Evolutionary conservation across 2,329 filamentous ascomycete genomes (phyloP).

Genomic region (Aureobasidium sp.): DNA sequence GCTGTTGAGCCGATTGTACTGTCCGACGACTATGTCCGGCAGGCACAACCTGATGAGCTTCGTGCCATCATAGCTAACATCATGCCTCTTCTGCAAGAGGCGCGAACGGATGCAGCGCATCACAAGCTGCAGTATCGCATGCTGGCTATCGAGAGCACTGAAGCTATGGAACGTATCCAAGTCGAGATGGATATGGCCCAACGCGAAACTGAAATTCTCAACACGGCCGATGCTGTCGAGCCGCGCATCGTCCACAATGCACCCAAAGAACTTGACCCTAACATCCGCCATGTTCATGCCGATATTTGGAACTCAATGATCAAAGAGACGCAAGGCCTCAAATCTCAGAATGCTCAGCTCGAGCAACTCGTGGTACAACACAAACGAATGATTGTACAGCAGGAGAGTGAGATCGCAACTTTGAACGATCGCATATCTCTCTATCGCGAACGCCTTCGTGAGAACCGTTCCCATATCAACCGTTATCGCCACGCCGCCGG

Average conservation of each 20-base stretch:
- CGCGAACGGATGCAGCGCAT: slow-evolving; percentile 79
- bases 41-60: slow-evolving; percentile 46
- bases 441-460: slow-evolving; percentile 74
- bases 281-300: slow-evolving; percentile 33
- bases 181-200: slow-evolving; percentile 92
- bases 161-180: slow-evolving; percentile 76
- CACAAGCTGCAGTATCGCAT: slow-evolving; percentile 86
- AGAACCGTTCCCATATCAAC: slow-evolving; percentile 83
- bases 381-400: slow-evolving; percentile 70
- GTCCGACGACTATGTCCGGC: slow-evolving; percentile 45
- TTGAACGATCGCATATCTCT: slow-evolving; percentile 70
- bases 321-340: slow-evolving; percentile 51
- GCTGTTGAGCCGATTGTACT: slow-evolving; percentile 27
- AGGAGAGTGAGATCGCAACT: slow-evolving; percentile 63
- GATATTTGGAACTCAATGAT: slow-evolving; percentile 51
- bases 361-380: slow-evolving; percentile 62
- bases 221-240: slow-evolving; percentile 56
- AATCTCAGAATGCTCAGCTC: slow-evolving; percentile 59
- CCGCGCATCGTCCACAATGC: slow-evolving; percentile 41
- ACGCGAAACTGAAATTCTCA: slow-evolving; percentile 77
- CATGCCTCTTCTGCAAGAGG: slow-evolving; percentile 51
- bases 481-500: slow-evolving; percentile 58
- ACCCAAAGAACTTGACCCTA: slow-evolving; percentile 39
- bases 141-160: slow-evolving; percentile 73
- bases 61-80: slow-evolving; percentile 48